Conservation (phyloP, 805 yeast species). For the Phaffomyces opuntiae region DNA sequence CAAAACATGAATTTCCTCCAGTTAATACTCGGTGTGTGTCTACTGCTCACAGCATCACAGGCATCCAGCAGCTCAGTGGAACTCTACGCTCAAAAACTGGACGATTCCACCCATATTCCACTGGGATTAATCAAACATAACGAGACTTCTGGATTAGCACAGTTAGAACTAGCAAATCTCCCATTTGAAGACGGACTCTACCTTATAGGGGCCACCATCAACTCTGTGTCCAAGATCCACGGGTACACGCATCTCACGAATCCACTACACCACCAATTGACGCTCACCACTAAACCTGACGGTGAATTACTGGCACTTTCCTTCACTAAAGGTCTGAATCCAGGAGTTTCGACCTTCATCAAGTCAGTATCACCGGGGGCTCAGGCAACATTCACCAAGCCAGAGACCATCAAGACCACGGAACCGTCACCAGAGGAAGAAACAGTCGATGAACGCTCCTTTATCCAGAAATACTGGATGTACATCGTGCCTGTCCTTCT, state of each 20-base stretch:
- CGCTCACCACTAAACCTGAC: conserved; percentile 10
- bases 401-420: no score
- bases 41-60: no score
- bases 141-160: neutral
- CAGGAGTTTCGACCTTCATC: conserved; percentile 11
- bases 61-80: neutral
- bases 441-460: conserved; percentile 25
- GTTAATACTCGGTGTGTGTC: no score
- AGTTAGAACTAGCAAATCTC: neutral
- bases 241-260: conserved; percentile 11
- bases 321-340: conserved; percentile 3
- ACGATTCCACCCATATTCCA: neutral
- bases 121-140: neutral
- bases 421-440: conserved; percentile 1
- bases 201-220: conserved; percentile 18
- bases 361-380: conserved; percentile 3
- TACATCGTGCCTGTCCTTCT: conserved; percentile 47
- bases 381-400: no score
- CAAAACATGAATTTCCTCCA: no score
- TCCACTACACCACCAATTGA: conserved; percentile 15
- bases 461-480: conserved; percentile 58
- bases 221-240: conserved; percentile 13
- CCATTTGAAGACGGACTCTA: conserved; percentile 9
- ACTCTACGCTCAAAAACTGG: neutral
- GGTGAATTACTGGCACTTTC: conserved; percentile 16